phyloP scores from a whole-genome alignment of 257 asterid genomes.

The Solanum sejunctum region DNA sequence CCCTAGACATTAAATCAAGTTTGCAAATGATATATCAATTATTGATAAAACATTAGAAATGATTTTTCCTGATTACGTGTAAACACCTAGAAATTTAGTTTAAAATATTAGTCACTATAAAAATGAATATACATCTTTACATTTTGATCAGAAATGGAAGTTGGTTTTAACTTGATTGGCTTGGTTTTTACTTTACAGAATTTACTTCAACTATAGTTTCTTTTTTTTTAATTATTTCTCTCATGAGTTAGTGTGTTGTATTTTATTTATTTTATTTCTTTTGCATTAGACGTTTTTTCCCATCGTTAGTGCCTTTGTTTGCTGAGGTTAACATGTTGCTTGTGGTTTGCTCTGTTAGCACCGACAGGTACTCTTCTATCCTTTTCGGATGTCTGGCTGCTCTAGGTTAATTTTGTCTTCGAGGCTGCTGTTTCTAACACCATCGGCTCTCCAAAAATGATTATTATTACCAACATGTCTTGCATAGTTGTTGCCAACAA shows the following conservation, averaged over 20 bases:
- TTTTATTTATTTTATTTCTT: not conserved
- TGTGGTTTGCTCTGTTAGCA: not conserved
- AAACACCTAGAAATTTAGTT: not conserved
- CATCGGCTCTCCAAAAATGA: not conserved
- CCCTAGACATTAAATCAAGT: not conserved
- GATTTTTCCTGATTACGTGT: not conserved
- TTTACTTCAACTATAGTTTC: not conserved
- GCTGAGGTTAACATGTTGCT: not conserved
- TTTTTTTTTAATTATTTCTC: not conserved
- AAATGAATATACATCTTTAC: not conserved
- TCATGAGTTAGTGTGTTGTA: not conserved
- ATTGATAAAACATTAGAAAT: not conserved
- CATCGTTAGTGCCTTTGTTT: not conserved
- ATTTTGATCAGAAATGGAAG: not conserved
- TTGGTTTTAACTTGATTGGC: not conserved
- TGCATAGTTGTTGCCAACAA: not conserved
- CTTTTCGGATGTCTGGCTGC: not conserved
- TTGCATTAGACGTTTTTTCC: not conserved
- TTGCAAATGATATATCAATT: not conserved
- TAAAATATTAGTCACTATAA: not conserved
- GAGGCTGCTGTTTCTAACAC: not conserved
- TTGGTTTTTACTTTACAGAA: not conserved
- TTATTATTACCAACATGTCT: not conserved
- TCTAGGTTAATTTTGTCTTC: not conserved
- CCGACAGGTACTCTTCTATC: not conserved